Evolutionary conservation across 768 basidiomycete genomes (phyloP), one percentile per base, ranked within the genome.

Genomic region (Kwoniella sp.): DNA sequence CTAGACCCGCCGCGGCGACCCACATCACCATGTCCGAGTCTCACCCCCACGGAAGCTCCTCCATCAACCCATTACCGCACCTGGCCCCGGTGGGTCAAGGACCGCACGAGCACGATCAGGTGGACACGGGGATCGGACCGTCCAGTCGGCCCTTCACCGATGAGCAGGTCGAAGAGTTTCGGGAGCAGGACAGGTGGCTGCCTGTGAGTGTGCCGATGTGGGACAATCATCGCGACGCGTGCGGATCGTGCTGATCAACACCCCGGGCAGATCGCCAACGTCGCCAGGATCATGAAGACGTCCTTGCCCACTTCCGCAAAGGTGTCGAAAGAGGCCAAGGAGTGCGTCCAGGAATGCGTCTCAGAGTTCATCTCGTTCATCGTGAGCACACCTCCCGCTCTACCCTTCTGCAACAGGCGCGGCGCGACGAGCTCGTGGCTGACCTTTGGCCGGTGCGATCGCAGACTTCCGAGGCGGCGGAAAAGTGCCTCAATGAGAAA

Each of bases 361-460:
- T 90, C 88, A 36, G 93, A 98, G 77, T 98, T 95, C 79, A 96
- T 98, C 74, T 85, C 84, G 63, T 98, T 98, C 80, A 90, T 98
- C 77, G 74, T 75, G 25, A 41, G 74, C 71, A 14, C 7, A 5
- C 17, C 27, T 17, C 17, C 15, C 14, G 5, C 15, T 1, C 22
- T 11, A 20, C 17, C 20, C 36, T 36, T 26, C 47, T 39, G 17
- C 17, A 11, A 36, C 19, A 36, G n/a, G 23, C 9, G 46, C 15
- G 10, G 46, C n/a, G 26, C 17, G n/a, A n/a, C n/a, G n/a, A n/a
- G n/a, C n/a, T n/a, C n/a, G n/a, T n/a, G n/a, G n/a, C n/a, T n/a
- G n/a, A n/a, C n/a, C n/a, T 8, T 11, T 23, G 31, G 17, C 23
- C 37, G 32, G 26, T 20, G 20, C 32, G 32, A 25, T 25, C 23